phyloP scores from a whole-genome alignment of 345 rosid genomes.

The Leavenworthia alabamica region DNA sequence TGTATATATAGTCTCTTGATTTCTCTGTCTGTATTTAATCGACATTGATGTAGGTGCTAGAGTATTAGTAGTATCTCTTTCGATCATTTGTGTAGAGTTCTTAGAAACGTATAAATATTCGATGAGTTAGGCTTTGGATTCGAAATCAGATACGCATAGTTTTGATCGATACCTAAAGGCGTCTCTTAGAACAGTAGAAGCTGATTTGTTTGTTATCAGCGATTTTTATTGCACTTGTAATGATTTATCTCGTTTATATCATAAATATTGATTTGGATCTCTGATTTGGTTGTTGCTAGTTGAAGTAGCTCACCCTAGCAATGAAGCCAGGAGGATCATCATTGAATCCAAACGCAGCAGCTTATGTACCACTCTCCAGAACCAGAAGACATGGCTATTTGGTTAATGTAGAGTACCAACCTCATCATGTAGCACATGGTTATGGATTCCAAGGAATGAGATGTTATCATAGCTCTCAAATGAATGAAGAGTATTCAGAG shows the following conservation, averaged over 20 bases:
- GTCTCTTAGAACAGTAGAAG: neutral
- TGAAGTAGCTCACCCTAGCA: neutral
- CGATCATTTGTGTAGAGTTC: no score
- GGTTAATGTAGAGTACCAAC: constrained; percentile 27
- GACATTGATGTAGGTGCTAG: neutral
- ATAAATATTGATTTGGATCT: neutral
- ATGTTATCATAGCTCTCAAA: constrained; percentile 18
- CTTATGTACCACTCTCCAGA: constrained; percentile 66
- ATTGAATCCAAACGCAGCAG: constrained; percentile 70
- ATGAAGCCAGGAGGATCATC: constrained; percentile 65
- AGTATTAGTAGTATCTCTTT: neutral
- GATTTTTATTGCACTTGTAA: no score
- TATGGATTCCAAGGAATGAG: constrained; percentile 26
- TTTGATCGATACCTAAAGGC: neutral
- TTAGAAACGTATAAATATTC: no score
- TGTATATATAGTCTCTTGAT: neutral
- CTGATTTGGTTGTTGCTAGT: neutral
- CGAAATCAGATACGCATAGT: neutral
- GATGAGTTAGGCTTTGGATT: neutral
- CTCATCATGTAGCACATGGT: constrained; percentile 23
- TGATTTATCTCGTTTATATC: neutral
- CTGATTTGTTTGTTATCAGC: neutral
- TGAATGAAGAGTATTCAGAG: constrained; percentile 44
- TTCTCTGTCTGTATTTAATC: neutral
- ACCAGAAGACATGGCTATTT: constrained; percentile 42